Percentiles rank a stretch among this genome's conserved stretches.
Evolutionary conservation across 83 land plant species (phyloP).

Genomic region (Picea mariana): DNA sequence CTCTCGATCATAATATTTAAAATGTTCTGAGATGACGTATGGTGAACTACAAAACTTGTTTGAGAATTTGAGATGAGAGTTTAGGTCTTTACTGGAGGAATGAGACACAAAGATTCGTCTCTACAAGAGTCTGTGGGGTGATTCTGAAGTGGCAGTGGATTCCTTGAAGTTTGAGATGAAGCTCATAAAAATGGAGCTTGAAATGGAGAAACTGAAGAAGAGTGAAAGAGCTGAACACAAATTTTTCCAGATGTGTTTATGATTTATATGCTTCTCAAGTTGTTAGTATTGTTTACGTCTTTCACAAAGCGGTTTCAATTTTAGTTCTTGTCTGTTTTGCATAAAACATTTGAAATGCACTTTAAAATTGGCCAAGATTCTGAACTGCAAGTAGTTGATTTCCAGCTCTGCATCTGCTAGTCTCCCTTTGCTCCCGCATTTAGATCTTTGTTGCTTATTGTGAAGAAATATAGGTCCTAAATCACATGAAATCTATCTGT

Average conservation of each 20-base stretch:
- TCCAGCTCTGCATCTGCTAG: background rate
- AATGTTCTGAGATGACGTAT: too few relatives aligned
- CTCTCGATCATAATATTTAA: too few relatives aligned
- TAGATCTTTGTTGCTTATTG: background rate
- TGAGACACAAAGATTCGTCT: too few relatives aligned
- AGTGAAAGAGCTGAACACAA: background rate
- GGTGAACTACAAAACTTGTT: too few relatives aligned
- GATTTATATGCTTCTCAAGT: background rate
- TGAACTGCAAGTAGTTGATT: background rate
- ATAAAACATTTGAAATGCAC: background rate
- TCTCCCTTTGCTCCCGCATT: background rate
- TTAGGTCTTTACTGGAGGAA: too few relatives aligned
- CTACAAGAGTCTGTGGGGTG: too few relatives aligned
- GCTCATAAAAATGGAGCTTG: too few relatives aligned
- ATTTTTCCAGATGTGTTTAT: background rate
- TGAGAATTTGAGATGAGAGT: too few relatives aligned
- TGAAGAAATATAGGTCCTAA: background rate
- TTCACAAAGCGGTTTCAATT: background rate
- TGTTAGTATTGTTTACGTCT: background rate
- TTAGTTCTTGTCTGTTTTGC: background rate
- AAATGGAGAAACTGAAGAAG: background rate
- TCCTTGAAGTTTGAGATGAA: background rate
- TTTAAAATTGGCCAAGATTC: background rate
- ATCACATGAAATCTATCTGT: background rate
- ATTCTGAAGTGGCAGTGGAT: background rate